These are phyloP conservation scores for Thalassiosira mediterranea DNA, from an alignment of 352 stramenopile species.

Conservation along the genomic window DNA sequence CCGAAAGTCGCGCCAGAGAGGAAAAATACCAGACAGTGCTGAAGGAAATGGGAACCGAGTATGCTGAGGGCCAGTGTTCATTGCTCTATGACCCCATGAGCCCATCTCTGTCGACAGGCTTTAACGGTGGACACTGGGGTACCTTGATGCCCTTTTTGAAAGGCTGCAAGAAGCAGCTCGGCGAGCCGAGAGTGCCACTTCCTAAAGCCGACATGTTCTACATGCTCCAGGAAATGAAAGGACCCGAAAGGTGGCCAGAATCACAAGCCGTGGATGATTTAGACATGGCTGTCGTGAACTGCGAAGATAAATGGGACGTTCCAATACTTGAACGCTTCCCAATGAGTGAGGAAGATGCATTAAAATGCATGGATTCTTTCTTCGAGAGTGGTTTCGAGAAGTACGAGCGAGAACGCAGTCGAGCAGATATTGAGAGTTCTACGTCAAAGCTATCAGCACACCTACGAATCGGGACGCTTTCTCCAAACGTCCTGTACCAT, in stretches of 20 bases:
- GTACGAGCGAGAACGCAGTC: slow-evolving; percentile 49
- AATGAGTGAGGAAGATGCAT: slow-evolving; percentile 48
- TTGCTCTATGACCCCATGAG: slow-evolving; percentile 45
- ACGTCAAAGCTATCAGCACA: slow-evolving; percentile 47
- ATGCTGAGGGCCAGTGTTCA: slow-evolving; percentile 37
- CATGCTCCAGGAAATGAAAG: slow-evolving; percentile 22
- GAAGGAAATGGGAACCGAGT: background rate
- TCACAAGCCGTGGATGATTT: slow-evolving; percentile 16
- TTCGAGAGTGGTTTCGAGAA: slow-evolving; percentile 31
- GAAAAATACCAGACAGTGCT: slow-evolving; percentile 5
- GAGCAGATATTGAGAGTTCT: slow-evolving; percentile 42
- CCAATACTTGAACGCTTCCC: slow-evolving; percentile 42
- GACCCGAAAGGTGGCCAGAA: slow-evolving; percentile 10
- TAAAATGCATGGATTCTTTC: slow-evolving; percentile 33
- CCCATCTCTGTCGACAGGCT: slow-evolving; percentile 29
- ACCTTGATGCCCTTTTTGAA: slow-evolving; percentile 60
- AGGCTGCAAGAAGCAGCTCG: slow-evolving; percentile 39
- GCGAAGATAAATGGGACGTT: slow-evolving; percentile 39
- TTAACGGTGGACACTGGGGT: slow-evolving; percentile 50
- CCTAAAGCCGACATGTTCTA: slow-evolving; percentile 34
- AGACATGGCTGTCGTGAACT: slow-evolving; percentile 23
- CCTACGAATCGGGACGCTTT: slow-evolving; percentile 48
- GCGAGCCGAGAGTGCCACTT: slow-evolving; percentile 32
- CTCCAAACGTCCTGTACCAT: slow-evolving; percentile 52
- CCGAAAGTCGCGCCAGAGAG: slow-evolving; percentile 19